A percentile compares a stretch with the other conserved stretches of the same genome.
These are phyloP conservation scores for Pyrus bretschneideri DNA, from an alignment of 306 rosid genomes.

Conservation along the genomic window DNA sequence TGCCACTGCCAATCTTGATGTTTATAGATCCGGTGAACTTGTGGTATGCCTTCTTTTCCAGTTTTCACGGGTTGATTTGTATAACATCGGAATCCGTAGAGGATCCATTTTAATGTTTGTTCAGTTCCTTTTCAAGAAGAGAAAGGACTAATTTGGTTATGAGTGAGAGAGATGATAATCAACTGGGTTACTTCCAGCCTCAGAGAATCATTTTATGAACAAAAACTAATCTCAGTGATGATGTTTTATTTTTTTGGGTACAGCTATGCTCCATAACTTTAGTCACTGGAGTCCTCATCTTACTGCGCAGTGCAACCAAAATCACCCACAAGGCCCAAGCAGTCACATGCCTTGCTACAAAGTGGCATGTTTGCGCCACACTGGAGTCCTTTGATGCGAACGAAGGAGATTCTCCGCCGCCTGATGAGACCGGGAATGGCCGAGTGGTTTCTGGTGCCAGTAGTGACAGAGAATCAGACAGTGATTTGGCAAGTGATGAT, in stretches of 20 bases:
- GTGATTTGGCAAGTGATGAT: constrained; percentile 37
- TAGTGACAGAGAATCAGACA: constrained; percentile 35
- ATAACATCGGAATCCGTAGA: too few relatives aligned
- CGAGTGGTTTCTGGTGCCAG: constrained; percentile 25
- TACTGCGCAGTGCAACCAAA: constrained; percentile 81
- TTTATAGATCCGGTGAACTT: constrained; percentile 67
- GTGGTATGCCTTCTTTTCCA: constrained; percentile 39
- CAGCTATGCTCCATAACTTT: constrained; percentile 58
- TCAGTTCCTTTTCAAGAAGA: too few relatives aligned
- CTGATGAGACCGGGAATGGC: background rate
- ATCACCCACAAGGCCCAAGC: constrained; percentile 94
- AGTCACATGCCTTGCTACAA: constrained; percentile 81
- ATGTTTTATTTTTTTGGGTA: background rate
- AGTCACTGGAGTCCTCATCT: constrained; percentile 48
- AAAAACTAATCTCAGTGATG: too few relatives aligned
- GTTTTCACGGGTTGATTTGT: too few relatives aligned
- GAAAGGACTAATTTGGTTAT: too few relatives aligned
- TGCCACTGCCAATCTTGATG: constrained; percentile 13
- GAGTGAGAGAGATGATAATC: too few relatives aligned
- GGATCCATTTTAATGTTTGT: too few relatives aligned
- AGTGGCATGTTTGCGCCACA: constrained; percentile 97
- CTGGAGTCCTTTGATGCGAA: constrained; percentile 66
- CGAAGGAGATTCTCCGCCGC: constrained; percentile 1
- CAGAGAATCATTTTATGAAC: too few relatives aligned
- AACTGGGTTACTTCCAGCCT: too few relatives aligned